Percentiles rank a stretch among this genome's conserved stretches.
These are phyloP conservation scores for Colletotrichum melonis DNA, from an alignment of 2,329 filamentous ascomycete genomes.

Conservation along the genomic window DNA sequence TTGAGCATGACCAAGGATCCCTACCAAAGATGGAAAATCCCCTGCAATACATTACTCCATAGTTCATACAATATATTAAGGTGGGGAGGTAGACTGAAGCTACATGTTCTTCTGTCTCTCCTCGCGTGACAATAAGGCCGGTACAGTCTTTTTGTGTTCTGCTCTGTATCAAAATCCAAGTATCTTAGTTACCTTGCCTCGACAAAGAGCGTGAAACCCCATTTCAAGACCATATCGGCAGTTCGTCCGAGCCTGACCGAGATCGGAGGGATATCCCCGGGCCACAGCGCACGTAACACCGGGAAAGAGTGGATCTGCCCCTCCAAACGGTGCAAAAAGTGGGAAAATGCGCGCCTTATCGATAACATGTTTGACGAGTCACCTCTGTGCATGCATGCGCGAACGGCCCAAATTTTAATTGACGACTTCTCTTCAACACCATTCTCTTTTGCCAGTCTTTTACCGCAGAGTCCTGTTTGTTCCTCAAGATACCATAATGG, in stretches of 20 bases:
- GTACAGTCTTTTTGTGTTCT: no score
- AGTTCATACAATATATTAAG: no score
- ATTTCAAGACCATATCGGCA: no score
- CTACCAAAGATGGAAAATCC: no score
- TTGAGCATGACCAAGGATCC: no score
- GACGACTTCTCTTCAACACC: slow-evolving; percentile 13
- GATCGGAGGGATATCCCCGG: slow-evolving; percentile 4
- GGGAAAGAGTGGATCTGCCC: neutral
- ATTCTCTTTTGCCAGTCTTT: neutral
- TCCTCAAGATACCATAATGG: slow-evolving; percentile 46
- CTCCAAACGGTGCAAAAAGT: neutral
- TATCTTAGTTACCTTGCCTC: no score
- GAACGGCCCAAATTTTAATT: slow-evolving; percentile 29
- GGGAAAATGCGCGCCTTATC: slow-evolving; percentile 19
- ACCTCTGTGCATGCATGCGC: slow-evolving; percentile 21
- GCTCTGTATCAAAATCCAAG: no score
- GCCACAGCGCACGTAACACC: neutral
- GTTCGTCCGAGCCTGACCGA: slow-evolving; percentile 3
- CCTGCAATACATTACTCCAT: no score
- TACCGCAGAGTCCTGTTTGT: neutral
- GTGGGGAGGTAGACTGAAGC: no score
- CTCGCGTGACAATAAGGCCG: no score
- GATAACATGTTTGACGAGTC: slow-evolving; percentile 29
- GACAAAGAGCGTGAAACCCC: no score
- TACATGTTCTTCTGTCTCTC: no score